Evolutionary conservation across 768 basidiomycete genomes (phyloP).

Genomic region (Cystofilobasidium macerans): DNA sequence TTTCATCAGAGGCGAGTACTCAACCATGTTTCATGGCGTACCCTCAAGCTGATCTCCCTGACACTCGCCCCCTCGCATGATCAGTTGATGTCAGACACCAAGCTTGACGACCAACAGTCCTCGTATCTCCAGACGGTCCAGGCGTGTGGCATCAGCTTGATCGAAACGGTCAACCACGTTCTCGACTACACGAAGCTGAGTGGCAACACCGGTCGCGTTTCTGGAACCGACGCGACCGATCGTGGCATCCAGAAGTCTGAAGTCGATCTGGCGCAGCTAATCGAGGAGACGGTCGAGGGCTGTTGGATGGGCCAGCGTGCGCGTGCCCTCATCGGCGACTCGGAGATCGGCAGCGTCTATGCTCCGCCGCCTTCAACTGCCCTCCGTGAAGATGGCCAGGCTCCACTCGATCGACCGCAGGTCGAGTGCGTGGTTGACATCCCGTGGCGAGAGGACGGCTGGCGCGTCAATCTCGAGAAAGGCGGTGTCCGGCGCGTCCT

Average conservation of each 20-base stretch:
- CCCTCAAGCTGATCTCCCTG: too few species aligned
- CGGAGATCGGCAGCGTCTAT: constrained; percentile 86
- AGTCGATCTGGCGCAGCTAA: constrained; percentile 36
- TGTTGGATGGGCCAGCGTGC: constrained; percentile 89
- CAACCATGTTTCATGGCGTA: too few species aligned
- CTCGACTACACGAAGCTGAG: constrained; percentile 91
- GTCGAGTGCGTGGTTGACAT: constrained; percentile 61
- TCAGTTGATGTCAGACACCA: constrained; percentile 74
- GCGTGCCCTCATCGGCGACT: constrained; percentile 52
- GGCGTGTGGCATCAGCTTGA: constrained; percentile 86
- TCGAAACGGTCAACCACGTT: constrained; percentile 94
- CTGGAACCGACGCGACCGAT: constrained; percentile 34
- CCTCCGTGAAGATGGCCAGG: constrained; percentile 34
- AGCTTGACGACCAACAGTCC: constrained; percentile 64
- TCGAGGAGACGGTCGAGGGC: constrained; percentile 55
- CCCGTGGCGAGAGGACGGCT: constrained; percentile 57
- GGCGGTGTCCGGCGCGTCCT: constrained; percentile 81
- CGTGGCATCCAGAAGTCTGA: constrained; percentile 58
- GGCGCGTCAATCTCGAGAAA: constrained; percentile 77
- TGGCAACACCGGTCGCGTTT: constrained; percentile 50
- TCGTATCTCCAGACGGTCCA: constrained; percentile 88
- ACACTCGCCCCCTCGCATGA: constrained; percentile 43
- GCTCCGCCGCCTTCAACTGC: constrained; percentile 58
- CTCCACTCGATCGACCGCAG: constrained; percentile 14
- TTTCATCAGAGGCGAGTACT: constrained; percentile 22